Conservation (phyloP, 176 grass and related monocot species). For the Avena sativa region DNA sequence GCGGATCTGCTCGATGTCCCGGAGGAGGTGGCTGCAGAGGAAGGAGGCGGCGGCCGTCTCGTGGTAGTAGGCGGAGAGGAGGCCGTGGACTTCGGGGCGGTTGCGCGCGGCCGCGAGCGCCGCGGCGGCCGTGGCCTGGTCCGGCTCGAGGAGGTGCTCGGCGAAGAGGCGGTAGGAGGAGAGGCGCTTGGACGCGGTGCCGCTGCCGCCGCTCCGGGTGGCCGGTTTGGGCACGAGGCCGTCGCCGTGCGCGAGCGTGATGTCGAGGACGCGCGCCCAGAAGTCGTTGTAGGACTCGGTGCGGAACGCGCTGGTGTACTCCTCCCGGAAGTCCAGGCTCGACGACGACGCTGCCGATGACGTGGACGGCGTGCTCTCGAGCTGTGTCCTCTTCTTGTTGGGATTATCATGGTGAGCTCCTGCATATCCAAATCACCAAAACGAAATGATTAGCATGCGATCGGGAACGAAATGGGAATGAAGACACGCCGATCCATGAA, state of each 20-base stretch:
- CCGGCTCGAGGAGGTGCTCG: conserved; percentile 89
- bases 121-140: conserved; percentile 59
- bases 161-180: conserved; percentile 76
- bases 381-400: neutral
- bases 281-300: conserved; percentile 95
- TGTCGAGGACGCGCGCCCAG: conserved; percentile 87
- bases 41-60: conserved; percentile 77
- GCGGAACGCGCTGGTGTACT: conserved; percentile 91
- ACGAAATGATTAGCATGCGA: neutral
- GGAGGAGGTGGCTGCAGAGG: conserved; percentile 78
- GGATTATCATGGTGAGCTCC: neutral
- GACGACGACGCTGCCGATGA: conserved; percentile 41
- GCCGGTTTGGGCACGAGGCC: conserved; percentile 41
- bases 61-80: conserved; percentile 73
- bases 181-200: conserved; percentile 50
- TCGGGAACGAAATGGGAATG: neutral
- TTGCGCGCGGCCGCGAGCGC: conserved; percentile 52
- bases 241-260: conserved; percentile 81
- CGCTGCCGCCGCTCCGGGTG: neutral
- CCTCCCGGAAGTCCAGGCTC: conserved; percentile 77
- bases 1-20: conserved; percentile 80
- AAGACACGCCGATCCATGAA: neutral
- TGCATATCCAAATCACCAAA: neutral
- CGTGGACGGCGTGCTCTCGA: neutral
- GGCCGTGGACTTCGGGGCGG: conserved; percentile 43